These are phyloP conservation scores for Skeletonema marinoi DNA, from an alignment of 108 stramenopile species.

Conservation along the genomic window DNA sequence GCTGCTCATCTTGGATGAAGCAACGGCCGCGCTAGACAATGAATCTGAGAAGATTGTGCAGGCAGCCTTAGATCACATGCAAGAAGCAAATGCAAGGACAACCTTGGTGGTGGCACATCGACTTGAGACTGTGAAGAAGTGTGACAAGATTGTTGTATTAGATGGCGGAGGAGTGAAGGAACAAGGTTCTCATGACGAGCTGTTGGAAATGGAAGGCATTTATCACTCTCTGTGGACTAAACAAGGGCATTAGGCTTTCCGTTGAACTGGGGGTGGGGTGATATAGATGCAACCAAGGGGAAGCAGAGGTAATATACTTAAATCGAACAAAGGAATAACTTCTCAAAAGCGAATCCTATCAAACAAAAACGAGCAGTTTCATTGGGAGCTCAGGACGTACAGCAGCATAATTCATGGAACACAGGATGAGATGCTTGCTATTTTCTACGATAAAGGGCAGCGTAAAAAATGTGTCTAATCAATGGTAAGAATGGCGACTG, in stretches of 20 bases:
- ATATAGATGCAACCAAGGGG: background rate
- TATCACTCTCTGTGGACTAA: conserved; percentile 49
- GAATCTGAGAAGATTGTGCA: conserved; percentile 52
- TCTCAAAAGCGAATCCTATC: too few relatives aligned
- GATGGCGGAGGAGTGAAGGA: conserved; percentile 61
- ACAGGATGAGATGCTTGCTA: too few relatives aligned
- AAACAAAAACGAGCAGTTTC: too few relatives aligned
- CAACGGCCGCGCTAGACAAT: conserved; percentile 57
- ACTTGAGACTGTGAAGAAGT: conserved; percentile 58
- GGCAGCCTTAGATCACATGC: conserved; percentile 47
- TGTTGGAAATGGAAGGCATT: conserved; percentile 47
- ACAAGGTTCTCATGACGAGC: conserved; percentile 68
- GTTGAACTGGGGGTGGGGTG: background rate
- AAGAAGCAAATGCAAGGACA: conserved; percentile 38
- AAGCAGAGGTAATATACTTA: too few relatives aligned
- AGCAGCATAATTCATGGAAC: too few relatives aligned
- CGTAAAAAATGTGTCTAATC: too few relatives aligned
- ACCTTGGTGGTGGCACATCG: conserved; percentile 66
- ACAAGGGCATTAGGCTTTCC: conserved; percentile 13
- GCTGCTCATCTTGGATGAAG: conserved; percentile 61
- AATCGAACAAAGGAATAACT: too few relatives aligned
- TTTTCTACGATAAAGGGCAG: too few relatives aligned
- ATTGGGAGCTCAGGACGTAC: too few relatives aligned
- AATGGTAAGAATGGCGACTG: too few relatives aligned
- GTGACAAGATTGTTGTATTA: conserved; percentile 78